A percentile compares a stretch with the other conserved stretches of the same genome.
Evolutionary conservation across 169 alveolate species (phyloP).

Genomic region (Plasmodium malariae): DNA sequence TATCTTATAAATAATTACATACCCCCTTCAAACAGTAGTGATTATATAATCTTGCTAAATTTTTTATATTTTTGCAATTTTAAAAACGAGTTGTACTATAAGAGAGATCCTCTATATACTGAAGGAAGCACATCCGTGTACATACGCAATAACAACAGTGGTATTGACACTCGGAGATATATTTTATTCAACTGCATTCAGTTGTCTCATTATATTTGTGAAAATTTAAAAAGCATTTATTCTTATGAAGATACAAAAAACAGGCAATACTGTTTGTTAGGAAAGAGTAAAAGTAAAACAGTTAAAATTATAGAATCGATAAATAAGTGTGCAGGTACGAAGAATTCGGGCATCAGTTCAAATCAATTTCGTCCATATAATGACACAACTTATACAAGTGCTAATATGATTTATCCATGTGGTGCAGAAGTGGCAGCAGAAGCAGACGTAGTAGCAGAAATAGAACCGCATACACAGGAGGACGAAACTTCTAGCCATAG

Average conservation of each 20-base stretch:
- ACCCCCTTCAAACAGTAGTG: conserved; percentile 1
- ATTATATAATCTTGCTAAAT: conserved; percentile 27
- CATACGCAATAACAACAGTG: background rate
- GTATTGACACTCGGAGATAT: background rate
- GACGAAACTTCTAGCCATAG: too few relatives aligned
- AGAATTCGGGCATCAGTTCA: too few relatives aligned
- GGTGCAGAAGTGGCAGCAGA: too few relatives aligned
- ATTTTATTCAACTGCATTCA: background rate
- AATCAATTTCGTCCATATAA: too few relatives aligned
- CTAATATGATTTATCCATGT: too few relatives aligned
- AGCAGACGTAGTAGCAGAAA: too few relatives aligned
- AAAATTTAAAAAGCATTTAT: conserved; percentile 34
- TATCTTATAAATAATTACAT: conserved; percentile 23
- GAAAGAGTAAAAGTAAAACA: background rate
- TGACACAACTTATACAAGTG: too few relatives aligned
- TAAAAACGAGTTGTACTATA: conserved; percentile 19
- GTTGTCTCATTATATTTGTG: conserved; percentile 5
- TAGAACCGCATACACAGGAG: too few relatives aligned
- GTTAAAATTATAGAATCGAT: too few relatives aligned
- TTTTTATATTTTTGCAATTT: conserved; percentile 32
- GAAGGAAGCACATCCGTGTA: conserved; percentile 3
- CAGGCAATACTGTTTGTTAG: background rate
- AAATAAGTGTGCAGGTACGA: too few relatives aligned
- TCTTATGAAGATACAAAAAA: conserved; percentile 1
- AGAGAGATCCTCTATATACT: conserved; percentile 7